These are phyloP conservation scores for Auriculariales sp. DNA, from an alignment of 768 basidiomycete species.

Conservation along the genomic window DNA sequence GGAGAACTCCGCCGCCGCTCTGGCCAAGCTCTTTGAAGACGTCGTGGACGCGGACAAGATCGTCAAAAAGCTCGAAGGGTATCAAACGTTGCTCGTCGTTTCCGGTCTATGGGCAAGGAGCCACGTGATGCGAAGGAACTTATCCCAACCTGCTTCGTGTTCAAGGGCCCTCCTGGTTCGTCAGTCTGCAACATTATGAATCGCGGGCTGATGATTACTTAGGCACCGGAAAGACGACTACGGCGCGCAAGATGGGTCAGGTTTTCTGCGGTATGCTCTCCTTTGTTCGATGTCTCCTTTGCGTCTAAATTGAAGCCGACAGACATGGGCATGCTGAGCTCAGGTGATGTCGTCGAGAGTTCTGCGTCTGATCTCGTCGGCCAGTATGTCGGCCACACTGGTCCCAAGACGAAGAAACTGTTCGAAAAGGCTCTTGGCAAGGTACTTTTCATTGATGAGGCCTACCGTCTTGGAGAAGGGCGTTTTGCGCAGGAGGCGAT, in stretches of 20 bases:
- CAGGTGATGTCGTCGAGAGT: conserved; percentile 44
- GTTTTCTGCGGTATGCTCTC: too few relatives aligned
- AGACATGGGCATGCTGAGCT: conserved; percentile 28
- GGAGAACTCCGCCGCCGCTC: conserved; percentile 31
- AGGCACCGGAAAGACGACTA: conserved; percentile 55
- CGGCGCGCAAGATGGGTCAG: conserved; percentile 45
- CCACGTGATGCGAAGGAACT: conserved; percentile 34
- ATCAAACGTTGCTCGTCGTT: conserved; percentile 39
- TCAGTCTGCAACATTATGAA: neutral
- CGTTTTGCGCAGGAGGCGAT: conserved; percentile 57
- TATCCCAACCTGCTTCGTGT: conserved; percentile 50
- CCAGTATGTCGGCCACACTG: conserved; percentile 57
- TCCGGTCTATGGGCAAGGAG: too few relatives aligned
- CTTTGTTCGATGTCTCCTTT: too few relatives aligned
- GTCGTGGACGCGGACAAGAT: conserved; percentile 46
- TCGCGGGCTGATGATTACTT: neutral
- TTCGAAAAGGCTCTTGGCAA: conserved; percentile 53
- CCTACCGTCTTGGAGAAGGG: conserved; percentile 47
- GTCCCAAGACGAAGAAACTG: conserved; percentile 43
- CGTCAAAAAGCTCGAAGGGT: conserved; percentile 31
- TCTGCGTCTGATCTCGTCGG: conserved; percentile 58
- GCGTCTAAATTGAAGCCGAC: too few relatives aligned
- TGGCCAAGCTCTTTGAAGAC: conserved; percentile 44
- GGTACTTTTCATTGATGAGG: conserved; percentile 61
- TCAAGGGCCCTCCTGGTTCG: conserved; percentile 59